Conservation (phyloP, 768 basidiomycete species). For the Boletus tomentosulus region DNA sequence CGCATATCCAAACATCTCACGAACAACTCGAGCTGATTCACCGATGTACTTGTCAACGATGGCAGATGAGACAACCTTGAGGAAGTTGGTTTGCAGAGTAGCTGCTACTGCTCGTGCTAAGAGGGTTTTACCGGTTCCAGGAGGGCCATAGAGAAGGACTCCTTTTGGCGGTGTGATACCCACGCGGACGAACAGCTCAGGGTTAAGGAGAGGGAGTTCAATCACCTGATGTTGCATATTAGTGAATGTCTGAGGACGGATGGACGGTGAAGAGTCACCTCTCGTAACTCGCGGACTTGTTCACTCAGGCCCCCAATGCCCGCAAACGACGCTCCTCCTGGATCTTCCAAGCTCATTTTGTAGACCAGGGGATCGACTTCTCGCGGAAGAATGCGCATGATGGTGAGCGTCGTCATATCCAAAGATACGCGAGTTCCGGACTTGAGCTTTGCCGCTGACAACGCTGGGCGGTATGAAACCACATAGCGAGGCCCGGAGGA, state of each 20-base stretch:
- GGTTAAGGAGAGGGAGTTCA: slow-evolving; percentile 89
- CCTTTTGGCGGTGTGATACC: slow-evolving; percentile 97
- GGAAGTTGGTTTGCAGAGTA: slow-evolving; percentile 91
- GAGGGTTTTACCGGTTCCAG: slow-evolving; percentile 94
- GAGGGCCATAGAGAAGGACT: slow-evolving; percentile 93
- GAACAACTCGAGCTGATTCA: slow-evolving; percentile 90
- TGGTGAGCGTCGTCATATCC: slow-evolving; percentile 98
- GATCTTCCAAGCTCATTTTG: slow-evolving; percentile 99
- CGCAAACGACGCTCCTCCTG: slow-evolving; percentile 91
- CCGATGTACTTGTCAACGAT: slow-evolving; percentile 99
- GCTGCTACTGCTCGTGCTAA: slow-evolving; percentile 95
- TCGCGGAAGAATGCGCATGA: slow-evolving; percentile 96
- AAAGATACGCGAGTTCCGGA: slow-evolving; percentile 92
- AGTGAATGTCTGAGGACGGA: background rate
- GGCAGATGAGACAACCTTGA: slow-evolving; percentile 97
- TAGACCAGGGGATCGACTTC: slow-evolving; percentile 98
- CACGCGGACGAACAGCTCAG: slow-evolving; percentile 92
- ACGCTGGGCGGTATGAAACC: slow-evolving; percentile 90
- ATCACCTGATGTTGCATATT: slow-evolving; percentile 60
- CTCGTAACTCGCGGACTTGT: slow-evolving; percentile 94
- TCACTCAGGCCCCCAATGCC: slow-evolving; percentile 95
- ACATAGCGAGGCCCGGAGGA: slow-evolving; percentile 98
- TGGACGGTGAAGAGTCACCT: slow-evolving; percentile 48
- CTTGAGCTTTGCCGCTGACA: slow-evolving; percentile 91
- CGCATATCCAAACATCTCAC: slow-evolving; percentile 99